Base-by-base conservation (phyloP, 495 filamentous ascomycete species). In the Aspergillus affinis region DNA sequence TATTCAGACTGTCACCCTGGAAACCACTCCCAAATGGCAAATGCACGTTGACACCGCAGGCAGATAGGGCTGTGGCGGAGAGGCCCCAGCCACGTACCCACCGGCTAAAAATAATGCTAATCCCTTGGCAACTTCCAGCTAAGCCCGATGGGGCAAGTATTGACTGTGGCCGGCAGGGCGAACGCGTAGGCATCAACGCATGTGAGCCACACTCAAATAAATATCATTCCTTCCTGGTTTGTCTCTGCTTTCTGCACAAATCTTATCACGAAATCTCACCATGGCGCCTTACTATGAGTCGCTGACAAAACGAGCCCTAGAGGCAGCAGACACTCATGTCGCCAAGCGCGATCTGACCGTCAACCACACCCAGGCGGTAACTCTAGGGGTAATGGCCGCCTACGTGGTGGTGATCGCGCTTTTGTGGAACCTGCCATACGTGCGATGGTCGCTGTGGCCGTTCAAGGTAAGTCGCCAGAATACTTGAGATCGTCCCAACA, bases 381-480 rank as follows among this genome's bases (percentile, higher is more conserved):
- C 89, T 0, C 78, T 92, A 3, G 89, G 89, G 18, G 75, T 89
- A 5, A 85, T 88, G 63, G 83, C 65, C 3, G 88, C 75, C 54
- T 92, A 92, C 70, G 82, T 88, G 1, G 88, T 91, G 17, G 81
- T 82, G 45, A 91, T 92, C 62, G 88, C 88, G 4, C 72, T 91
- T 21, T 74, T 92, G 7, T 92, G 89, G 89, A 92, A 92, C 69
- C 58, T 91, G 9, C 89, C 89, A 0, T 91, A 92, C 67, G 70
- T 92, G 18, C 81, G 85, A 18, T 89, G 80, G 79, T 78, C 83
- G 0, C 72, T 92, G 19, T 92, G 88, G 88, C 89, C 89, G n/a
- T 92, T 92, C 79, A 92, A 92, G 76, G 88, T 90, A 70, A 54
- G 60, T 26, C 36, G 20, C 4, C 4, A 26, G 23, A 26, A 4